Base-by-base conservation (phyloP, 2,329 filamentous ascomycete species). In the Fusarium papillatum region DNA sequence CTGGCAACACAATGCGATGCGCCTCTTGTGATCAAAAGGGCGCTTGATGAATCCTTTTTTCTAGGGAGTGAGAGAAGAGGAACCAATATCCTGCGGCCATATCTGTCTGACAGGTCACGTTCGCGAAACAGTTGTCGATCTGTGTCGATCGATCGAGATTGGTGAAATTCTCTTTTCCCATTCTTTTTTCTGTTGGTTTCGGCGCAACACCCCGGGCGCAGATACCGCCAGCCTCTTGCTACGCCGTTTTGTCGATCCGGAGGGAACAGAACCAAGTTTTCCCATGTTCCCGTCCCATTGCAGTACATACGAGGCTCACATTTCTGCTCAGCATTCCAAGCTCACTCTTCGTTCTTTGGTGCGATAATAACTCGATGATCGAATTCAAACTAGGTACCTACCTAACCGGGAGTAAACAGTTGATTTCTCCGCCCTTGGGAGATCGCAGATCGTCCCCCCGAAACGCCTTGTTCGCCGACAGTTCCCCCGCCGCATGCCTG, bases 391-490 rank as follows among this genome's bases (percentile, higher is more conserved):
- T 68, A 38, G 36, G 36, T 38, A 69, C 41, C 38, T 38, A 69
- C 41, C 38, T 48, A 57, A 63, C 24, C 24, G 46, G 34, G 53
- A 46, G 38, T 64, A 67, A 53, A 34, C 48, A 74, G 65, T n/a
- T 43, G 66, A 62, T n/a, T 62, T 70, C 41, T 66, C 59, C 59
- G 57, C 65, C 53, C 29, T 60, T 55, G 62, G 34, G 26, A 31
- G 53, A 59, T 70, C n/a, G 55, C 34, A 57, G 69, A 66, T 72
- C 69, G 46, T 38, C 43, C 64, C 64, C 48, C 64, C 63, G 31
- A 74, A 78, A 79, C 77, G 77, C 77, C 77, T 73, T 73, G 61
- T 78, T 77, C 77, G 73, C 77, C 71, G 55, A 43, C 43, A 61
- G 39, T 66, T 64, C 43, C 69, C 68, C 77, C 64, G 64, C 43